phyloP scores from a whole-genome alignment of 139 green algal species.

The Closterium sp. region DNA sequence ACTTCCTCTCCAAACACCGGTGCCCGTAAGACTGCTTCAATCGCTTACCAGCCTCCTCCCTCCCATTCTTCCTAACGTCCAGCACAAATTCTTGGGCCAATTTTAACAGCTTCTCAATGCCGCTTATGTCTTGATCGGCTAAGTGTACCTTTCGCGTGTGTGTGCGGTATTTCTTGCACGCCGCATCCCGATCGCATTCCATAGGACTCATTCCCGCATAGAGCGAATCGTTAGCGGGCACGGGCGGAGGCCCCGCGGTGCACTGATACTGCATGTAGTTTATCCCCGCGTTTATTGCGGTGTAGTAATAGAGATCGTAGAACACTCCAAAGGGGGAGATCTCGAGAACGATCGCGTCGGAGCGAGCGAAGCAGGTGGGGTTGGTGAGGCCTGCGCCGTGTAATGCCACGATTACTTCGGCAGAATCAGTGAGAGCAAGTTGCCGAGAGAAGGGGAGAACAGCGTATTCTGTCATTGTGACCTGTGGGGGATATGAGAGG shows the following conservation, averaged over 20 bases:
- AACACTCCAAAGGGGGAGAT: constrained; percentile 22
- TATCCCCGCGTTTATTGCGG: constrained; percentile 18
- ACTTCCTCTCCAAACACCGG: constrained; percentile 8
- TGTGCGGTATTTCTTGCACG: constrained; percentile 9
- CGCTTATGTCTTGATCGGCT: neutral
- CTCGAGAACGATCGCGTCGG: constrained; percentile 8
- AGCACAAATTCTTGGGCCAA: neutral
- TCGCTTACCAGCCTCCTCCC: neutral
- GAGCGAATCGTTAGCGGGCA: neutral
- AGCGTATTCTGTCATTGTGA: constrained; percentile 4
- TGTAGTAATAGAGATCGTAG: constrained; percentile 20
- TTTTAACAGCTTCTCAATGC: neutral
- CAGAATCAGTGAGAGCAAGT: neutral
- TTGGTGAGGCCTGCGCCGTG: constrained; percentile 35
- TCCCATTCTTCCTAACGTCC: neutral
- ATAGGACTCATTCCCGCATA: neutral
- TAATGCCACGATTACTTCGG: constrained; percentile 17
- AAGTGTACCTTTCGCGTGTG: constrained; percentile 11
- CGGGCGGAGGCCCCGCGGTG: neutral
- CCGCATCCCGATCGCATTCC: neutral
- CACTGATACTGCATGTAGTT: constrained; percentile 37
- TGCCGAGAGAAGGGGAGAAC: constrained; percentile 25
- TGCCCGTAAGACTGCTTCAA: neutral
- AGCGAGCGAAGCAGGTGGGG: constrained; percentile 8
- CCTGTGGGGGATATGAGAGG: too few relatives aligned